Percentiles rank a stretch among this genome's conserved stretches.
Evolutionary conservation across 192 early-diverging fungal species (phyloP).

Genomic region (Geranomyces michiganensis): DNA sequence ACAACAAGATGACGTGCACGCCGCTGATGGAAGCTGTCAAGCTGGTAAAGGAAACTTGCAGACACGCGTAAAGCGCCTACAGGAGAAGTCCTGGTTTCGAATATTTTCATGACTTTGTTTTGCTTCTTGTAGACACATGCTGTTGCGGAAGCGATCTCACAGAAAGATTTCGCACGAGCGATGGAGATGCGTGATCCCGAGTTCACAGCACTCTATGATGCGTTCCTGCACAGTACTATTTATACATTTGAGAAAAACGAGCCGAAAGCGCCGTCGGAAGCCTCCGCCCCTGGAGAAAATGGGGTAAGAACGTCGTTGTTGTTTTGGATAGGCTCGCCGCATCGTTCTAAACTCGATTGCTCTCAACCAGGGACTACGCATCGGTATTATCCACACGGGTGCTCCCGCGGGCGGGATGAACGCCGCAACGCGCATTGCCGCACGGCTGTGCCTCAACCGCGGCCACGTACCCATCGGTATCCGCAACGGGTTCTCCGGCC

Average conservation of each 20-base stretch:
- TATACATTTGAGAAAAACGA: constrained; percentile 1
- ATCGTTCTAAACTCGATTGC: background rate
- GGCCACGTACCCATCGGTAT: constrained; percentile 89
- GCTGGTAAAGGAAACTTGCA: constrained; percentile 58
- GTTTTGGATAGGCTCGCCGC: background rate
- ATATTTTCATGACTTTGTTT: background rate
- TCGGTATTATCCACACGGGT: constrained; percentile 91
- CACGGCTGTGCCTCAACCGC: constrained; percentile 80
- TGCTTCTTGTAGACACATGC: constrained; percentile 76
- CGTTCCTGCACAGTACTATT: constrained; percentile 51
- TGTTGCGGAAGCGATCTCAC: constrained; percentile 78
- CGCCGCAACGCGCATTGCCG: constrained; percentile 86
- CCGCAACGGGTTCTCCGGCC: constrained; percentile 89
- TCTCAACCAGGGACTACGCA: constrained; percentile 61
- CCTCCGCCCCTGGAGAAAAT: background rate
- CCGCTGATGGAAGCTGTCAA: constrained; percentile 94
- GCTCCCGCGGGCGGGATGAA: constrained; percentile 99
- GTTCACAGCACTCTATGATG: constrained; percentile 62
- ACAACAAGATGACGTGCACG: constrained; percentile 83
- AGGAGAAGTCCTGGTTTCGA: background rate
- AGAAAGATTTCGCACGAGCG: constrained; percentile 85
- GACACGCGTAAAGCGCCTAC: no score
- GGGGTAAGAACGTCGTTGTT: background rate
- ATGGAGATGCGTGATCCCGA: constrained; percentile 87
- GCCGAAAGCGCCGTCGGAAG: constrained; percentile 30